phyloP scores from a whole-genome alignment of 2,329 filamentous ascomycete species.

The Proliferodiscus dingleyae region DNA sequence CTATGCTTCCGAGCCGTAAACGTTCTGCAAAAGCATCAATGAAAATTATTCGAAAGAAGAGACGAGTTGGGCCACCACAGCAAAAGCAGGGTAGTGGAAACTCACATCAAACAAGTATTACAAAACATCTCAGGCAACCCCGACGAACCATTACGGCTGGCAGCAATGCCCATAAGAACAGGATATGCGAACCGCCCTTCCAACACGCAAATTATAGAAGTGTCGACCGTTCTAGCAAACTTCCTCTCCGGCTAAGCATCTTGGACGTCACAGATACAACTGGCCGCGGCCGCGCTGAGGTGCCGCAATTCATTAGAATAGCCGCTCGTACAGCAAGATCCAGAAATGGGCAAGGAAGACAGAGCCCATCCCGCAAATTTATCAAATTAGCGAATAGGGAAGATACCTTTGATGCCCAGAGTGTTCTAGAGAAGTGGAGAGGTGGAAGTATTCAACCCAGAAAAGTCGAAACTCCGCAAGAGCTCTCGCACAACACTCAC shows the following conservation, averaged over 20 bases:
- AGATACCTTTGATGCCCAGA: conserved; percentile 54
- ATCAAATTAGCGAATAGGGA: conserved; percentile 56
- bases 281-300: not conserved
- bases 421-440: conserved; percentile 51
- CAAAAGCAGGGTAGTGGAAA: conserved; percentile 1
- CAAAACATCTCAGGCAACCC: conserved; percentile 20
- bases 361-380: conserved; percentile 50
- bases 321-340: conserved; percentile 53
- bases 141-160: not conserved
- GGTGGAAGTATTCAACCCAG: conserved; percentile 26
- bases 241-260: conserved; percentile 50
- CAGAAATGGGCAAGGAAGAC: conserved; percentile 45
- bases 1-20: conserved; percentile 30
- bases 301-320: conserved; percentile 55
- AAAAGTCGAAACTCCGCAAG: not conserved
- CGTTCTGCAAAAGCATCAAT: conserved; percentile 12
- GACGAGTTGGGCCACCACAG: conserved; percentile 8
- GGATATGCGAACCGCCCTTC: not conserved
- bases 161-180: not conserved
- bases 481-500: not conserved
- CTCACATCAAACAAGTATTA: conserved; percentile 26
- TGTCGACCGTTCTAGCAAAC: not conserved
- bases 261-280: conserved; percentile 49
- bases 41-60: conserved; percentile 17
- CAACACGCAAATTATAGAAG: not conserved